These are phyloP conservation scores for Apophysomyces elegans DNA, from an alignment of 371 early-diverging fungal genomes.

Conservation along the genomic window DNA sequence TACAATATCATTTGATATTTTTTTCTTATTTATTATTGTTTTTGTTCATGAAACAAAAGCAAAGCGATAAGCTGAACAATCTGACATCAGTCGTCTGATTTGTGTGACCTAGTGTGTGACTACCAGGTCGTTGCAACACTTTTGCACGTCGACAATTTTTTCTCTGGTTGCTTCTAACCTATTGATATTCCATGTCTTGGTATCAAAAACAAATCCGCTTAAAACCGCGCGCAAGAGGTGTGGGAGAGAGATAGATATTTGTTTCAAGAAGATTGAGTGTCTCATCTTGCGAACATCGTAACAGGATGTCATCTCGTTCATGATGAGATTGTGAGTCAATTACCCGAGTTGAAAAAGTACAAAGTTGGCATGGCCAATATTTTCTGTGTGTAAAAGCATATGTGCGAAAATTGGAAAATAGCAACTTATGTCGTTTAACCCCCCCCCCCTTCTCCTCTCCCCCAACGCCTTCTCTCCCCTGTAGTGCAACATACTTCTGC, in stretches of 20 bases:
- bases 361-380: conserved; percentile 87
- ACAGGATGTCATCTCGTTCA: conserved; percentile 86
- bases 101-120: no score
- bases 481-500: conserved; percentile 91
- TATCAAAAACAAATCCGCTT: conserved; percentile 28
- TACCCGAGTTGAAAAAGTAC: conserved; percentile 68
- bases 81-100: no score
- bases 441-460: background rate
- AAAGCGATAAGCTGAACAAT: no score
- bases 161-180: background rate
- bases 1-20: no score
- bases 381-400: conserved; percentile 63
- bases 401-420: no score
- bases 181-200: conserved; percentile 22
- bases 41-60: no score
- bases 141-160: background rate
- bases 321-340: conserved; percentile 64
- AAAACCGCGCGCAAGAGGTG: conserved; percentile 19
- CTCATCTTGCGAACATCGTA: background rate
- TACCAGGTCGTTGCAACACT: background rate
- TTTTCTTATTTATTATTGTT: no score
- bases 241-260: background rate
- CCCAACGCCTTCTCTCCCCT: background rate
- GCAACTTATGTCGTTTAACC: background rate
- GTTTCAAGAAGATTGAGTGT: background rate